phyloP scores from a whole-genome alignment of 2,329 filamentous ascomycete species.

The Colletotrichum endophyticum region DNA sequence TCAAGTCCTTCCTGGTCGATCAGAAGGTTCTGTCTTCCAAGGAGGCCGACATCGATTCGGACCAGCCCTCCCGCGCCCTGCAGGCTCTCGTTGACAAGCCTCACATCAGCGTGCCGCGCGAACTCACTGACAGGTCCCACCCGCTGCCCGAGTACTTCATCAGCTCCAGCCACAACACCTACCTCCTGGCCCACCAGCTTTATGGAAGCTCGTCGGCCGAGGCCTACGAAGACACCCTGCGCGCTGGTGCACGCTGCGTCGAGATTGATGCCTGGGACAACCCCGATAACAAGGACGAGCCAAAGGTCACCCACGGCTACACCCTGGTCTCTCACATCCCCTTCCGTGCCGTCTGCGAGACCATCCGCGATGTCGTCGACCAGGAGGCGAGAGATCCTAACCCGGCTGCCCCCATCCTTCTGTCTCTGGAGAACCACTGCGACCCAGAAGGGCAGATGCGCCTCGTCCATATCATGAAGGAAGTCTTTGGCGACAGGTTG shows the following conservation, averaged over 20 bases:
- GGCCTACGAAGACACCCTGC: conserved; percentile 68
- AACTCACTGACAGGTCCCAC: conserved; percentile 61
- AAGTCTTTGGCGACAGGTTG: conserved; percentile 65
- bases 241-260: conserved; percentile 70
- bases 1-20: conserved; percentile 61
- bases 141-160: conserved; percentile 74
- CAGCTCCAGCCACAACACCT: conserved; percentile 77
- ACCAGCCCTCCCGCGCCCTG: conserved; percentile 50
- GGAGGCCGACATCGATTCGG: conserved; percentile 48
- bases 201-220: conserved; percentile 66
- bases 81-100: conserved; percentile 58
- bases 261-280: conserved; percentile 79
- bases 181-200: conserved; percentile 73
- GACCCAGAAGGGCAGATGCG: conserved; percentile 61
- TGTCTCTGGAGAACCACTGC: conserved; percentile 75
- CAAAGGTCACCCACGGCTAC: conserved; percentile 74
- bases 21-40: conserved; percentile 52
- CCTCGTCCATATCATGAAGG: conserved; percentile 68
- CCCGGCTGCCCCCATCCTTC: conserved; percentile 61
- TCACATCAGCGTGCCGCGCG: conserved; percentile 60
- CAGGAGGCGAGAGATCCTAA: conserved; percentile 53
- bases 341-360: conserved; percentile 70
- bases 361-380: conserved; percentile 67
- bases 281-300: conserved; percentile 62
- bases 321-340: conserved; percentile 70